A percentile compares a stretch with the other conserved stretches of the same genome.
Evolutionary conservation across 805 yeast genomes (phyloP).

Genomic region (Middelhovenomyces tepae): DNA sequence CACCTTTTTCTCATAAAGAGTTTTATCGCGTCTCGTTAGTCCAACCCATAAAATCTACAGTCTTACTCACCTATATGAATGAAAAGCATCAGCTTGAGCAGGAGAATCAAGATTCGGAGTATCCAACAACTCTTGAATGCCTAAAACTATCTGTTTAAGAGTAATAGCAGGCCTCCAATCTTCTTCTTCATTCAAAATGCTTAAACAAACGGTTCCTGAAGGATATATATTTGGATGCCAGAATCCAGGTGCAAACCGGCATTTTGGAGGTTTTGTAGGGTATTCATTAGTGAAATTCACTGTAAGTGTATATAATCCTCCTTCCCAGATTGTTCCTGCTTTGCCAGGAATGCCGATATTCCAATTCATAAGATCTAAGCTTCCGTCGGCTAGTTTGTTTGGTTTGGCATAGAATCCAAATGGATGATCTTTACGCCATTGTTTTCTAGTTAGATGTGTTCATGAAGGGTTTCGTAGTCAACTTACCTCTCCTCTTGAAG

Average conservation of each 20-base stretch:
- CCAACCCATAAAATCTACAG: slow-evolving; percentile 2
- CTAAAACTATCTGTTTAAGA: slow-evolving; percentile 77
- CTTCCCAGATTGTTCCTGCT: slow-evolving; percentile 76
- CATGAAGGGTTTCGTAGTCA: background rate
- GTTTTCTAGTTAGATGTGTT: slow-evolving; percentile 47
- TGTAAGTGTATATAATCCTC: slow-evolving; percentile 80
- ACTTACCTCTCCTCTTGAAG: slow-evolving; percentile 73
- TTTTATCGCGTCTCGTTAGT: slow-evolving; percentile 53
- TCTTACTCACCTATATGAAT: slow-evolving; percentile 35
- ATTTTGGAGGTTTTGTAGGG: slow-evolving; percentile 95
- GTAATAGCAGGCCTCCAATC: slow-evolving; percentile 98
- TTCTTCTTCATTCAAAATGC: slow-evolving; percentile 87
- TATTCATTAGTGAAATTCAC: slow-evolving; percentile 78
- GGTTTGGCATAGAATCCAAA: slow-evolving; percentile 97
- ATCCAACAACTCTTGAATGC: slow-evolving; percentile 84
- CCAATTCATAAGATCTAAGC: slow-evolving; percentile 81
- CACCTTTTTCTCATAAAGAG: slow-evolving; percentile 66
- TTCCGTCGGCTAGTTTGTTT: slow-evolving; percentile 65
- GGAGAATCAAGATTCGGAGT: slow-evolving; percentile 93
- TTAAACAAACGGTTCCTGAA: slow-evolving; percentile 90
- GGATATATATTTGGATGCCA: slow-evolving; percentile 98
- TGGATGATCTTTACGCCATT: slow-evolving; percentile 98
- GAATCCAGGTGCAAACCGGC: slow-evolving; percentile 78
- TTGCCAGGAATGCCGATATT: slow-evolving; percentile 95
- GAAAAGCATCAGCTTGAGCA: slow-evolving; percentile 94